phyloP scores from a whole-genome alignment of 202 grass and related monocot species.

The Brachypodium distachyon region DNA sequence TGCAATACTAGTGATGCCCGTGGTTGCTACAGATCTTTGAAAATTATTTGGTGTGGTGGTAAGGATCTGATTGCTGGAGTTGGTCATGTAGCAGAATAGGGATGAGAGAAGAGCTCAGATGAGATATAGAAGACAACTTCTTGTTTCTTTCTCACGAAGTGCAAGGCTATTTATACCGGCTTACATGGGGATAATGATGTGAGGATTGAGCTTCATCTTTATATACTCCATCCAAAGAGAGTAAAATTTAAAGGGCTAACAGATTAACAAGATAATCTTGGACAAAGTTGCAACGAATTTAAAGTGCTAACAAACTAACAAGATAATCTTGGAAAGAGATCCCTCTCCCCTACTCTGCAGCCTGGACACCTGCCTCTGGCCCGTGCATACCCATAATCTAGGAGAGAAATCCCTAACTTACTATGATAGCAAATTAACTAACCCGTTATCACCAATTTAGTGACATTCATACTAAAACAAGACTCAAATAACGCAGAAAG shows the following conservation, averaged over 20 bases:
- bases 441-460: no score
- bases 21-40: neutral
- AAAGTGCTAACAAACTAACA: neutral
- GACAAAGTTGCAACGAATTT: neutral
- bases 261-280: neutral
- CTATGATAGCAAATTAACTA: no score
- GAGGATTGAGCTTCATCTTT: no score
- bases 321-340: neutral
- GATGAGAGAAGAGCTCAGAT: neutral
- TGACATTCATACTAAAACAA: no score
- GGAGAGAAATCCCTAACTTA: no score
- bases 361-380: neutral
- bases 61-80: neutral
- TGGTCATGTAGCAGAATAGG: neutral
- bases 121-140: neutral
- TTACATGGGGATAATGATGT: no score
- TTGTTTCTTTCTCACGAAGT: neutral
- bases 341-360: neutral
- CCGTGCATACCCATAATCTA: no score
- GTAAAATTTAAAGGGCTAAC: neutral
- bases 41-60: neutral
- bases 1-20: neutral
- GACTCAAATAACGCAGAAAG: no score
- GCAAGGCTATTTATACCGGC: neutral
- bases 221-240: no score